phyloP scores from a whole-genome alignment of 306 rosid genomes.

The Pyrus bretschneideri region DNA sequence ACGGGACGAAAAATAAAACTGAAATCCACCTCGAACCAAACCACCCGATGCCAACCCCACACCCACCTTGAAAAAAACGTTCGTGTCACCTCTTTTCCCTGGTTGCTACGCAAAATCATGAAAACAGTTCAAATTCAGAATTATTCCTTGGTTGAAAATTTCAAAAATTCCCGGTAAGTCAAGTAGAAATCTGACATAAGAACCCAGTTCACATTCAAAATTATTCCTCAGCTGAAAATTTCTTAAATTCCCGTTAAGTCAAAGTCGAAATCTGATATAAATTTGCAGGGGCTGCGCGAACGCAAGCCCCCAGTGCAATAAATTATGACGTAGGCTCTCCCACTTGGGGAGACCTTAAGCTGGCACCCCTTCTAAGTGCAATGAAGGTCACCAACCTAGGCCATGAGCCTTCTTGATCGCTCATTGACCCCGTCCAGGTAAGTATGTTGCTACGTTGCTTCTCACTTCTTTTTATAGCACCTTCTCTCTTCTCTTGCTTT shows the following conservation, averaged over 20 bases:
- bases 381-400: conserved; percentile 41
- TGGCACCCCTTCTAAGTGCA: conserved; percentile 48
- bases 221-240: too few species aligned
- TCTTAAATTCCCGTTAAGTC: fast-evolving
- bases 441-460: background rate
- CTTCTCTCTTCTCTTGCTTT: too few species aligned
- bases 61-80: too few species aligned
- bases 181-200: too few species aligned
- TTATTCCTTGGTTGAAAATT: too few species aligned
- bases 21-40: too few species aligned
- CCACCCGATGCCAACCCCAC: too few species aligned
- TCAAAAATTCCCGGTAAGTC: fast-evolving
- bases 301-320: conserved; percentile 49
- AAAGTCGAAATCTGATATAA: too few species aligned
- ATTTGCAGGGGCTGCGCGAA: conserved; percentile 43
- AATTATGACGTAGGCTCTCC: conserved; percentile 54
- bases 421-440: conserved; percentile 59
- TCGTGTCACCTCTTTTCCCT: background rate
- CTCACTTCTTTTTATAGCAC: background rate
- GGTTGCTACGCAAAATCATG: background rate
- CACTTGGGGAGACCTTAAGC: conserved; percentile 48
- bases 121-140: too few species aligned
- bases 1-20: too few species aligned
- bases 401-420: conserved; percentile 34
- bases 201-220: too few species aligned